Evolutionary conservation across 768 basidiomycete genomes (phyloP).

Genomic region (Lactarius hengduanensis): DNA sequence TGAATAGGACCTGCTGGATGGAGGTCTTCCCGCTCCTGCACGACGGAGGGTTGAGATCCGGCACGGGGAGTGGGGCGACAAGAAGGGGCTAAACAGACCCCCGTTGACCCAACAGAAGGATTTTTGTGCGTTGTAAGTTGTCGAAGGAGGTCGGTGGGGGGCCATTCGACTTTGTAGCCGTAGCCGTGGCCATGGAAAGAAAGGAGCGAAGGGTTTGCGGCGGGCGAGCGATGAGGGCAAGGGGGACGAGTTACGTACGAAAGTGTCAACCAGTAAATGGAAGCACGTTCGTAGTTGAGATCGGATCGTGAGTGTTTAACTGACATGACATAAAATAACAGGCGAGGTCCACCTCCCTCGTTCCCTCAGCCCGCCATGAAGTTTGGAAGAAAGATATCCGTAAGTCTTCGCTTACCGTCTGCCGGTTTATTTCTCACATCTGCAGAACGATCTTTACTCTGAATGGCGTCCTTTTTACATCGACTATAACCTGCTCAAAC

Average conservation of each 20-base stretch:
- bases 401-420: conserved; percentile 35
- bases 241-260: neutral
- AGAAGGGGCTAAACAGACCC: conserved; percentile 43
- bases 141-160: conserved; percentile 21
- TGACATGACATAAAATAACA: conserved; percentile 12
- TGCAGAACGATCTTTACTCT: conserved; percentile 75
- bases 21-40: conserved; percentile 89
- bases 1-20: conserved; percentile 89
- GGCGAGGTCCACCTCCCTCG: neutral
- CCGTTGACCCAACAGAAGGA: conserved; percentile 70
- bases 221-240: neutral
- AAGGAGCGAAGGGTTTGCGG: neutral
- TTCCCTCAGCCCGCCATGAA: conserved; percentile 51
- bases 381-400: conserved; percentile 77
- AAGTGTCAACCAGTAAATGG: conserved; percentile 4
- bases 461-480: conserved; percentile 93
- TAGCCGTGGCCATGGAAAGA: conserved; percentile 16
- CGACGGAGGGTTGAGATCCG: conserved; percentile 10
- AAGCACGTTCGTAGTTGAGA: conserved; percentile 19
- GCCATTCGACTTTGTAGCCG: conserved; percentile 19
- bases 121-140: conserved; percentile 53
- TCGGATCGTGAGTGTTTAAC: neutral
- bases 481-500: conserved; percentile 86
- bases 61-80: neutral
- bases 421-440: conserved; percentile 3